Percentiles rank a stretch among this genome's conserved stretches.
These are phyloP conservation scores for Rhytidiadelphus loreus DNA, from an alignment of 225 moss, liverwort and hornwort genomes.

Conservation along the genomic window DNA sequence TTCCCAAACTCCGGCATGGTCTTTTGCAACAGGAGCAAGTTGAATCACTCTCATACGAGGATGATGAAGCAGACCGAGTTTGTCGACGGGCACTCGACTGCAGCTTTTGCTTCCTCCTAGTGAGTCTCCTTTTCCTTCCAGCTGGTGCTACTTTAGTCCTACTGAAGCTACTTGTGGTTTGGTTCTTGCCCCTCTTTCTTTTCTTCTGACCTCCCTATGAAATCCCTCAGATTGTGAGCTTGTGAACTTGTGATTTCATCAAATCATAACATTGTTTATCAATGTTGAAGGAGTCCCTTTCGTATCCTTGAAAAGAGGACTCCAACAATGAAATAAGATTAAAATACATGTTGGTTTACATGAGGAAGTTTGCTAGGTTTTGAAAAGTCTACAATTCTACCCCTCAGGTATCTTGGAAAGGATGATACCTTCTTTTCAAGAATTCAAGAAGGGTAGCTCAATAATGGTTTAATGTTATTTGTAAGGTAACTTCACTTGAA, in stretches of 20 bases:
- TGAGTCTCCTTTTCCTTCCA: not conserved
- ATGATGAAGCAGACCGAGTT: not conserved
- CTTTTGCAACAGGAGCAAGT: slow-evolving; percentile 1
- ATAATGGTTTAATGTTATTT: fast-evolving
- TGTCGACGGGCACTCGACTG: not conserved
- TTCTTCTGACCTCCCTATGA: not conserved
- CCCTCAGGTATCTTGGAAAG: fast-evolving
- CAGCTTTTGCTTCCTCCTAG: not conserved
- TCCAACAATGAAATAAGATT: not conserved
- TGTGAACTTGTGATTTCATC: not conserved
- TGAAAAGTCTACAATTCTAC: not conserved
- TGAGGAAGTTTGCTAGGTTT: fast-evolving
- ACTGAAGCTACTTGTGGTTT: not conserved
- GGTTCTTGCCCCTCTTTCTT: not conserved
- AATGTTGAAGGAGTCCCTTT: fast-evolving
- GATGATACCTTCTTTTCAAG: not conserved
- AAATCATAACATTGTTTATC: not conserved
- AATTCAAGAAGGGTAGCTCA: not conserved
- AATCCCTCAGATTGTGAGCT: not conserved
- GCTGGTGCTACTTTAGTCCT: not conserved
- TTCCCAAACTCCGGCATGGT: not conserved
- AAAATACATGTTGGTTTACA: not conserved
- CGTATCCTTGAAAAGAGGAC: not conserved
- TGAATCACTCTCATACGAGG: not conserved
- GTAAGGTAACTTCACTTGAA: not conserved